phyloP scores from a whole-genome alignment of 2,329 filamentous ascomycete genomes.

The Talaromyces albobiverticillius region DNA sequence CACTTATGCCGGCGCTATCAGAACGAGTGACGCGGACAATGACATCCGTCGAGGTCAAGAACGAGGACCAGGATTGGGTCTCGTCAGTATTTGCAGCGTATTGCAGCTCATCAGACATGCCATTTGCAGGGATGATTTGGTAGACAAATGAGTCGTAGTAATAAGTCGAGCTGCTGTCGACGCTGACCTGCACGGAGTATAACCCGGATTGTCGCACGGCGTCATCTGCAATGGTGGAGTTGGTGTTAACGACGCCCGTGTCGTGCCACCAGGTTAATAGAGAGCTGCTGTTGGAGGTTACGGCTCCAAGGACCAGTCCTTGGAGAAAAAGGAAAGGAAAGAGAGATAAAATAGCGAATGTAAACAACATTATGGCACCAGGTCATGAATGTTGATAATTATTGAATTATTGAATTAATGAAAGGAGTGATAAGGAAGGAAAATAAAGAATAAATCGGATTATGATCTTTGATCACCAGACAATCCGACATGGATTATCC shows the following conservation, averaged over 20 bases:
- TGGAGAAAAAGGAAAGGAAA: background rate
- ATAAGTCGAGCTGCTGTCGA: background rate
- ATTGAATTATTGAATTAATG: too few relatives aligned
- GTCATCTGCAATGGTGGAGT: slow-evolving; percentile 18
- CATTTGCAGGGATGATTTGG: slow-evolving; percentile 35
- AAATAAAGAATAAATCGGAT: too few relatives aligned
- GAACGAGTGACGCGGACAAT: background rate
- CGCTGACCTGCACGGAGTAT: slow-evolving; percentile 20
- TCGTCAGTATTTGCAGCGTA: background rate
- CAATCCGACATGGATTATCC: too few relatives aligned
- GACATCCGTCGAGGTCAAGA: background rate
- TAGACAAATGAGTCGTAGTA: slow-evolving; percentile 37
- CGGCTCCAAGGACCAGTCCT: too few relatives aligned
- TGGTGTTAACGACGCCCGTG: slow-evolving; percentile 22
- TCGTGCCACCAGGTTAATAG: slow-evolving; percentile 20
- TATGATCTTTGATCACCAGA: too few relatives aligned
- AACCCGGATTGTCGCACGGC: slow-evolving; percentile 24
- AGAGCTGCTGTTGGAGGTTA: too few relatives aligned
- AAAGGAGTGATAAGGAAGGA: too few relatives aligned
- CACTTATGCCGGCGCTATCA: slow-evolving; percentile 18
- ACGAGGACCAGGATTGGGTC: slow-evolving; percentile 1
- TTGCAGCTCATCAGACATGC: slow-evolving; percentile 16
- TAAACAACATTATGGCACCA: too few relatives aligned
- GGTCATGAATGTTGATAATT: too few relatives aligned
- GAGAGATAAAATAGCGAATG: background rate